These are phyloP conservation scores for Papiliotrema terrestris DNA, from an alignment of 1,284 basidiomycete species.

Conservation along the genomic window DNA sequence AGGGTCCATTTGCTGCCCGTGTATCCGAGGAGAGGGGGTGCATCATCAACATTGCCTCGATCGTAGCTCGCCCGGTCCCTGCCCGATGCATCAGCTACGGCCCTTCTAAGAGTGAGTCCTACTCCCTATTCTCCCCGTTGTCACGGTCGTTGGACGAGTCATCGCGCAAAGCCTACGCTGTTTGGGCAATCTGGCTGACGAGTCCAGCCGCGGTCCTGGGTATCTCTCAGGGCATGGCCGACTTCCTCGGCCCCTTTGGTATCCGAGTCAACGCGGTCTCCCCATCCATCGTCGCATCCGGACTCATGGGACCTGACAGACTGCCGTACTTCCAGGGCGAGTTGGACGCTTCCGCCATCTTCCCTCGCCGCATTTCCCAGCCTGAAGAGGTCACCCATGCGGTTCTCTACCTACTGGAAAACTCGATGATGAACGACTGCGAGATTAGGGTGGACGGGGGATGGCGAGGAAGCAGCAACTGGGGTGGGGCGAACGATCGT, in stretches of 20 bases:
- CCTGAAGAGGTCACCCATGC: slow-evolving; percentile 12
- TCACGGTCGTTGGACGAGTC: no score
- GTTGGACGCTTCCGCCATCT: slow-evolving; percentile 18
- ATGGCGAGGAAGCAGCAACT: background rate
- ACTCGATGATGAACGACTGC: slow-evolving; percentile 22
- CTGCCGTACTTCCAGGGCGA: slow-evolving; percentile 24
- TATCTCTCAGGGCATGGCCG: slow-evolving; percentile 11
- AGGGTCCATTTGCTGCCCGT: slow-evolving; percentile 11
- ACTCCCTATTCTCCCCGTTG: no score
- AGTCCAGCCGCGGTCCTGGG: background rate
- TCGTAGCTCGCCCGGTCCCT: slow-evolving; percentile 23
- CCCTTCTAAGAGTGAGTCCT: slow-evolving; percentile 20
- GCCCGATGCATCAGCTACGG: slow-evolving; percentile 32
- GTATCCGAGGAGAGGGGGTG: slow-evolving; percentile 28
- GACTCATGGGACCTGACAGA: slow-evolving; percentile 18
- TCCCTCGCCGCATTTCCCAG: slow-evolving; percentile 15
- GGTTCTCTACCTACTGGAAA: slow-evolving; percentile 19
- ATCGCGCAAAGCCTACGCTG: no score
- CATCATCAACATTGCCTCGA: slow-evolving; percentile 34
- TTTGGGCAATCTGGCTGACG: no score
- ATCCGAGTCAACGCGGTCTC: slow-evolving; percentile 27
- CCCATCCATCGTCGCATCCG: slow-evolving; percentile 27
- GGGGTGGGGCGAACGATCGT: background rate
- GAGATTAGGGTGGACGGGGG: slow-evolving; percentile 5
- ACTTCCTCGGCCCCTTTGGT: slow-evolving; percentile 22